phyloP scores from a whole-genome alignment of 257 asterid species.

The Solanum medicagineum region DNA sequence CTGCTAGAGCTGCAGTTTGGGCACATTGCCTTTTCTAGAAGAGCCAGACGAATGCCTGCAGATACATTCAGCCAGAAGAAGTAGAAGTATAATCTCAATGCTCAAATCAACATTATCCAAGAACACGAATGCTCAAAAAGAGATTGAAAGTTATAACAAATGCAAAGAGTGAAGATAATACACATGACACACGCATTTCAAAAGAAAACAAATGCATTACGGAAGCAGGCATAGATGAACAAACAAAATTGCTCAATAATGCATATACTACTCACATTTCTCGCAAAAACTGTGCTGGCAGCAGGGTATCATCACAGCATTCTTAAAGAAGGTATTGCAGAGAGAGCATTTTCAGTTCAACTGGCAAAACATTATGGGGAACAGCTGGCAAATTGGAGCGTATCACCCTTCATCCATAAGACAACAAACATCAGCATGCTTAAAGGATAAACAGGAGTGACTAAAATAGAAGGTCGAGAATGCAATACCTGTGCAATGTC shows the following conservation, averaged over 20 bases:
- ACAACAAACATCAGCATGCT: constrained; percentile 12
- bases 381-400: constrained; percentile 16
- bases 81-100: background rate
- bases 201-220: background rate
- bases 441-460: background rate
- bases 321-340: constrained; percentile 65
- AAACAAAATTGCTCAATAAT: background rate
- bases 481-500: constrained; percentile 35
- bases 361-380: constrained; percentile 32
- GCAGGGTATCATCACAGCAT: constrained; percentile 66
- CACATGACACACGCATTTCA: background rate
- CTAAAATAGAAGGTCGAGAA: background rate
- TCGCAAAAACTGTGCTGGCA: too few relatives aligned
- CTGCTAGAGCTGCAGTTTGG: constrained; percentile 70
- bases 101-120: background rate
- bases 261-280: constrained; percentile 30
- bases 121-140: background rate
- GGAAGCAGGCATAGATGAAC: background rate
- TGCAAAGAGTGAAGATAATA: background rate
- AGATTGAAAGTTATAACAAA: background rate
- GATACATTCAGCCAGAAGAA: background rate
- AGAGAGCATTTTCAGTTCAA: constrained; percentile 66
- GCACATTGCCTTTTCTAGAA: constrained; percentile 54
- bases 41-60: constrained; percentile 64
- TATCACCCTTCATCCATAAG: constrained; percentile 19